phyloP scores from a whole-genome alignment of 306 rosid genomes.

The Rubus idaeus region DNA sequence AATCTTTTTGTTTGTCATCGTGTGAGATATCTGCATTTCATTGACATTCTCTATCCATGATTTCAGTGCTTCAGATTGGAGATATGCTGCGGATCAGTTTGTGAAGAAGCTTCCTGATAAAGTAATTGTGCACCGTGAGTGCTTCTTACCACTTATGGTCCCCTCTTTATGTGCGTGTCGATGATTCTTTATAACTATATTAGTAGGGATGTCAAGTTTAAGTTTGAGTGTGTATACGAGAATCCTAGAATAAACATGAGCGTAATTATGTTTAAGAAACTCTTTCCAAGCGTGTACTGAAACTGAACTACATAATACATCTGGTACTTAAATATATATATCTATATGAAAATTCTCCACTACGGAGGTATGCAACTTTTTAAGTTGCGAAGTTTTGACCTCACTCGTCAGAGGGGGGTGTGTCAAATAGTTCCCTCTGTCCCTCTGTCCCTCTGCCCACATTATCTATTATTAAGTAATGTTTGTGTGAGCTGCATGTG shows the following conservation, averaged over 20 bases:
- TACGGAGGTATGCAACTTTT: too few species aligned
- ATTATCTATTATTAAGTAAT: not conserved
- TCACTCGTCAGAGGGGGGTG: too few species aligned
- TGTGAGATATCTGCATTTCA: not conserved
- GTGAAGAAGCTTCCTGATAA: conserved; percentile 74
- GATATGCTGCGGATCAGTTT: conserved; percentile 76
- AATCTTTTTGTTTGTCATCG: not conserved
- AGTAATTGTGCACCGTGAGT: conserved; percentile 83
- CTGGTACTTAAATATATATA: not conserved
- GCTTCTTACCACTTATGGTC: conserved; percentile 24
- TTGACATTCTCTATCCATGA: conserved; percentile 20
- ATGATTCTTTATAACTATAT: not conserved
- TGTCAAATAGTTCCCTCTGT: not conserved
- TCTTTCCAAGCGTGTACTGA: not conserved
- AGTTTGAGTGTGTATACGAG: not conserved
- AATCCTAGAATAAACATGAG: not conserved
- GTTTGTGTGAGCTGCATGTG: not conserved
- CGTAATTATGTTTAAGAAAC: not conserved
- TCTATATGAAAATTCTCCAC: too few species aligned
- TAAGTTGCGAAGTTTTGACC: not conserved
- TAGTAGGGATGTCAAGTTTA: not conserved
- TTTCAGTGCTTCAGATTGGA: conserved; percentile 86
- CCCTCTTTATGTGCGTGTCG: conserved; percentile 12
- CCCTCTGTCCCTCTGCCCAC: not conserved
- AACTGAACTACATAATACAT: not conserved